Conservation (phyloP, 164 flowering plant genomes). For the Berberis thunbergii region DNA sequence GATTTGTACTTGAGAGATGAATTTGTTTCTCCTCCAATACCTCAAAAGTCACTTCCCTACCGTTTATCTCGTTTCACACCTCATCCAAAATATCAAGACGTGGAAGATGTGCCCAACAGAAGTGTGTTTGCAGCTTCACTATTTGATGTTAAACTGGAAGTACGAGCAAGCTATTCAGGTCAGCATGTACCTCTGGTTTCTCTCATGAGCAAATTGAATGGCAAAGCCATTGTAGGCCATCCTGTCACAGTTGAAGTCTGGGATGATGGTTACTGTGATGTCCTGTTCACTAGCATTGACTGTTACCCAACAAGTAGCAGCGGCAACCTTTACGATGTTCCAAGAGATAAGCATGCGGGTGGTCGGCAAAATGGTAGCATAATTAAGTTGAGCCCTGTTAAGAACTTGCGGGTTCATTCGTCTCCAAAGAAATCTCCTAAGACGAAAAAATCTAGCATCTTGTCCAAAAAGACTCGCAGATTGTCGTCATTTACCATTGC, state of each 20-base stretch:
- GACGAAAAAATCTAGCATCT: slow-evolving; percentile 26
- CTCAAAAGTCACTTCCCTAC: slow-evolving; percentile 36
- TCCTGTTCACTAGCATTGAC: slow-evolving; percentile 13
- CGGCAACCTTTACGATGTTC: slow-evolving; percentile 12
- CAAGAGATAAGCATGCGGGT: slow-evolving; percentile 11
- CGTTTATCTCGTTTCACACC: slow-evolving; percentile 40
- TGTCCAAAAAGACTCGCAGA: slow-evolving; percentile 57
- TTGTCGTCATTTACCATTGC: slow-evolving; percentile 53
- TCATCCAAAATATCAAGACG: slow-evolving; percentile 28
- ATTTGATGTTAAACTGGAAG: slow-evolving; percentile 58
- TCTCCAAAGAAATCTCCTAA: slow-evolving; percentile 29
- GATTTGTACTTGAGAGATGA: slow-evolving; percentile 1
- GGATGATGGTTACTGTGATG: slow-evolving; percentile 44
- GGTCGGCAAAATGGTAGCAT: not conserved
- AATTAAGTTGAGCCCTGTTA: slow-evolving; percentile 6
- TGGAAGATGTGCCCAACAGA: slow-evolving; percentile 21
- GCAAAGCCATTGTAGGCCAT: slow-evolving; percentile 75
- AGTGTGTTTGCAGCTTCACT: slow-evolving; percentile 19
- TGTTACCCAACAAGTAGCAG: slow-evolving; percentile 15
- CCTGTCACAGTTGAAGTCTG: slow-evolving; percentile 57
- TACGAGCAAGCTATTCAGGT: slow-evolving; percentile 41
- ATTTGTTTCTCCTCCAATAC: slow-evolving; percentile 13
- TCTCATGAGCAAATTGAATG: slow-evolving; percentile 70
- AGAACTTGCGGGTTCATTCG: slow-evolving; percentile 9
- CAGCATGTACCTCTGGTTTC: slow-evolving; percentile 75